A percentile compares a stretch with the other conserved stretches of the same genome.
phyloP scores from a whole-genome alignment of 2,329 filamentous ascomycete genomes.

The Nothophoma quercina region DNA sequence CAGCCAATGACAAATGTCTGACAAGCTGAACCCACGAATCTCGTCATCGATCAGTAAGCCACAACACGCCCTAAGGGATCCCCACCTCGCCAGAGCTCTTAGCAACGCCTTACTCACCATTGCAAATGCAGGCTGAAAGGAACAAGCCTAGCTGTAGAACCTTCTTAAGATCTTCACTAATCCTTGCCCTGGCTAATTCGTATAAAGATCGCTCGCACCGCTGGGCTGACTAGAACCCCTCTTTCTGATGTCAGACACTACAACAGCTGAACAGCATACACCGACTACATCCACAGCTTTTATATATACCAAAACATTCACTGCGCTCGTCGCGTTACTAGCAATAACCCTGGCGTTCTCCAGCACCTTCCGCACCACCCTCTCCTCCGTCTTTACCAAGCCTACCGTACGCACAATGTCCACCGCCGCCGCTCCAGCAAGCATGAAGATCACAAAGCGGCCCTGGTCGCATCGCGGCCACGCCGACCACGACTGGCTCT shows the following conservation, averaged over 20 bases:
- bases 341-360: constrained; percentile 58
- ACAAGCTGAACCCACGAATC: constrained; percentile 22
- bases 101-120: constrained; percentile 44
- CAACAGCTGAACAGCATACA: constrained; percentile 26
- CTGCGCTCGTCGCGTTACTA: constrained; percentile 44
- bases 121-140: constrained; percentile 39
- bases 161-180: constrained; percentile 36
- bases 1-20: constrained; percentile 33
- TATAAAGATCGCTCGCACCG: constrained; percentile 37
- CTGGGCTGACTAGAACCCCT: constrained; percentile 14
- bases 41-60: constrained; percentile 47
- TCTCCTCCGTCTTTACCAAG: constrained; percentile 47
- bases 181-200: constrained; percentile 16
- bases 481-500: constrained; percentile 84
- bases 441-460: constrained; percentile 74
- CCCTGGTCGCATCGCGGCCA: constrained; percentile 76
- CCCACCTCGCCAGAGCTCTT: constrained; percentile 18
- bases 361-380: constrained; percentile 46
- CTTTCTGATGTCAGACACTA: constrained; percentile 42
- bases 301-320: constrained; percentile 36
- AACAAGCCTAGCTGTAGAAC: constrained; percentile 29
- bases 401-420: constrained; percentile 49
- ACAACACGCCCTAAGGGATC: constrained; percentile 12
- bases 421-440: constrained; percentile 36
- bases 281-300: constrained; percentile 21